Conservation (phyloP, 352 stramenopile genomes). For the Globisporangium orthogonon region DNA sequence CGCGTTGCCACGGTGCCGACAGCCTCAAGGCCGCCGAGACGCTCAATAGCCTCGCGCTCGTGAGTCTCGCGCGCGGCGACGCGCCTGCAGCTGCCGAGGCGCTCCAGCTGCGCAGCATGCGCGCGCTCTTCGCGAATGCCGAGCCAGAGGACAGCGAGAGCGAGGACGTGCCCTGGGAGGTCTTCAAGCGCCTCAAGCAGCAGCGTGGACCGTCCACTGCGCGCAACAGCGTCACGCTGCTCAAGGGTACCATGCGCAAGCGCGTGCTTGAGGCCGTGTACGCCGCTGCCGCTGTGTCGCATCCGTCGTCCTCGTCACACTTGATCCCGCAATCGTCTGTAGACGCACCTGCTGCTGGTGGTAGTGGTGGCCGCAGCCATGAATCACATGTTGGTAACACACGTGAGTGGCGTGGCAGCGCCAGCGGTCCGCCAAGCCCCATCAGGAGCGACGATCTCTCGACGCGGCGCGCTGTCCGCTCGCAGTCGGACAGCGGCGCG, state of each 20-base stretch:
- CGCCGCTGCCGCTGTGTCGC: background rate
- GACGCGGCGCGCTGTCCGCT: conserved; percentile 20
- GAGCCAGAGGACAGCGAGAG: conserved; percentile 69
- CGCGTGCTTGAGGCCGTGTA: conserved; percentile 30
- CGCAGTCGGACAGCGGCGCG: conserved; percentile 39
- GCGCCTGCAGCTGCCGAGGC: conserved; percentile 16
- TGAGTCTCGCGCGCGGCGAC: conserved; percentile 39
- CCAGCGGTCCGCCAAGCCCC: conserved; percentile 1
- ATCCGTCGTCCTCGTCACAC: no score
- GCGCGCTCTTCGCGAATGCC: conserved; percentile 36
- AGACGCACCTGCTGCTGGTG: background rate
- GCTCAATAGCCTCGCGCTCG: conserved; percentile 67
- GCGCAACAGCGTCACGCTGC: conserved; percentile 48
- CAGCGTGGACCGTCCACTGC: conserved; percentile 55
- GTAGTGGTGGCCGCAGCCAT: background rate
- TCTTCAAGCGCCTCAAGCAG: conserved; percentile 71
- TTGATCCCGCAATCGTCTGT: background rate
- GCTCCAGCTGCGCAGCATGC: conserved; percentile 52
- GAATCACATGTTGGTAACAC: background rate
- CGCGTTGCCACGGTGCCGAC: conserved; percentile 40
- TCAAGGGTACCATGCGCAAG: conserved; percentile 62
- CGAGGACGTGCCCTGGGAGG: conserved; percentile 71
- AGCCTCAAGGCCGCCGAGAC: conserved; percentile 72
- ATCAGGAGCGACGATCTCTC: conserved; percentile 6
- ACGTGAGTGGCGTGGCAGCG: background rate